phyloP scores from a whole-genome alignment of 805 yeast genomes.

The Monosporozyma unispora region DNA sequence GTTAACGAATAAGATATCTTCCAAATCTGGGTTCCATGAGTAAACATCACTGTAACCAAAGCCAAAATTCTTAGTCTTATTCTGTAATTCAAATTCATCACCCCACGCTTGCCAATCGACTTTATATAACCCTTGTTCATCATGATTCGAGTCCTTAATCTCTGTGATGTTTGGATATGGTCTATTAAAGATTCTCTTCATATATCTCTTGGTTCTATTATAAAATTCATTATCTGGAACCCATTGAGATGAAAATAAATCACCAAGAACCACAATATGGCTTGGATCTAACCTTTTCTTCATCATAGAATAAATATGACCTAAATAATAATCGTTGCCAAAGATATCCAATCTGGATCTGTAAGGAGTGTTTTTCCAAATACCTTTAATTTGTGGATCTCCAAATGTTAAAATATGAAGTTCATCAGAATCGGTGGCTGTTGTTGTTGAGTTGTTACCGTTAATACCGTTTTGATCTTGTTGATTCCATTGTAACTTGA shows the following conservation, averaged over 20 bases:
- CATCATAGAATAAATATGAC: constrained; percentile 71
- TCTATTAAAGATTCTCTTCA: constrained; percentile 61
- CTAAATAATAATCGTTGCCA: constrained; percentile 85
- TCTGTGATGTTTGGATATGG: constrained; percentile 47
- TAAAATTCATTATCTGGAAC: constrained; percentile 78
- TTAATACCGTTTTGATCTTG: constrained; percentile 6
- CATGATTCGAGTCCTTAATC: constrained; percentile 29
- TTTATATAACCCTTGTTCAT: constrained; percentile 20
- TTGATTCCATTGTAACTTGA: constrained; percentile 11
- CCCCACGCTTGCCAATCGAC: constrained; percentile 26
- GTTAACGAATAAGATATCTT: constrained; percentile 66
- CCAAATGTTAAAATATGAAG: constrained; percentile 77
- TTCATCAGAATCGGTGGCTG: constrained; percentile 25
- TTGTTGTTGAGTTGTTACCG: no score
- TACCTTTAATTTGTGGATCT: constrained; percentile 95
- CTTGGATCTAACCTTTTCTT: constrained; percentile 56
- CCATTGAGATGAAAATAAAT: constrained; percentile 91
- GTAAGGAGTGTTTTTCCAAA: constrained; percentile 61
- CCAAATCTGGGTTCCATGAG: constrained; percentile 50
- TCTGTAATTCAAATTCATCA: constrained; percentile 8
- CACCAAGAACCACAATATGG: constrained; percentile 87
- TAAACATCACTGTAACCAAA: constrained; percentile 53
- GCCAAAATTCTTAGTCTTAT: constrained; percentile 23
- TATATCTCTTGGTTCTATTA: constrained; percentile 66
- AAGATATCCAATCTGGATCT: constrained; percentile 70